Evolutionary conservation across 768 basidiomycete species (phyloP), one percentile per base, ranked within the genome.

Genomic region (Leccinum subtestaceum): DNA sequence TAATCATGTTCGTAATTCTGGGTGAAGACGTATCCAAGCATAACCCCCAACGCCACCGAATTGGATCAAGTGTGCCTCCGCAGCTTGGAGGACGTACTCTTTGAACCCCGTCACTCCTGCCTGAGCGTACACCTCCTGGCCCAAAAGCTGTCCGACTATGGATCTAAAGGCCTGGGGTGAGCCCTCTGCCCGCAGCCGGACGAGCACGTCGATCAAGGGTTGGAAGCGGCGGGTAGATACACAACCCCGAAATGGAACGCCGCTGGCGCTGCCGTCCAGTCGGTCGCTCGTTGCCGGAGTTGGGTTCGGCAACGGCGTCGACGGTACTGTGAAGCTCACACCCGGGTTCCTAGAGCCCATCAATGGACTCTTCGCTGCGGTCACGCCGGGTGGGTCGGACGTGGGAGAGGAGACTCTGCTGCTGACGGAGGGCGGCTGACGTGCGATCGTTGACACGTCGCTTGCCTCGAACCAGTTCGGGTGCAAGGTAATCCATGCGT

Each of bases 31-130:
- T 62, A 71, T 64, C 81, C 81, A 81, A 9, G 74, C 76, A 13
- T 57, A 38, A 4, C 72, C 72, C 27, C 70, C 74, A 46, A 43
- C 47, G 4, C 78, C 80, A 29, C 81, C 82, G 13, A 74, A 69
- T 45, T 74, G 71, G 54, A 82, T 62, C 31, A 83, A 70, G 23
- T 72, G 75, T 13, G 62, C 69, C 57, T 75, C 67, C 40, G 71
- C 68, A 12, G 82, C 82, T 55, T 75, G 59, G 9, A 60, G 62
- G 12, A 72, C 53, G 60, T 83, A 84, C 45, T 78, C 74, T 17
- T 69, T 69, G 60, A 83, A 81, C 25, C 66, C 75, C 6, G 72
- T 29, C 5, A 76, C 78, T 1, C 79, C 77, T 10, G 77, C 80
- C 34, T 66, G 65, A 64, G 67, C 63, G 54, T 81, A 82, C 2